Evolutionary conservation across 306 rosid species (phyloP).

Genomic region (Prunus mume): DNA sequence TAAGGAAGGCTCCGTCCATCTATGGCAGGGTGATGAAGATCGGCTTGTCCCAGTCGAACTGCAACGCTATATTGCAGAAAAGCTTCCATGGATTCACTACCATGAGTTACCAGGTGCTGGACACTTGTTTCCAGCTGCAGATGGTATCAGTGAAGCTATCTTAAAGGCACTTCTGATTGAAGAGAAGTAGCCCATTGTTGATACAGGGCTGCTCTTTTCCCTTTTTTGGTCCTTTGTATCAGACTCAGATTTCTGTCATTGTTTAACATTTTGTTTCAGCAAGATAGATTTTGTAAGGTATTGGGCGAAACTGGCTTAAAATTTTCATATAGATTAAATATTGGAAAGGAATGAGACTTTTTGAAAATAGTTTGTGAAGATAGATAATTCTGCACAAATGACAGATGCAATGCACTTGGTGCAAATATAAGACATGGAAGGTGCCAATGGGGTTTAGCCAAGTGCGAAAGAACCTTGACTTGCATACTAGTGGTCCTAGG

Average conservation of each 20-base stretch:
- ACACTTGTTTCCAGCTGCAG: constrained; percentile 38
- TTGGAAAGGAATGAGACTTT: neutral
- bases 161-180: constrained; percentile 31
- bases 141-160: constrained; percentile 33
- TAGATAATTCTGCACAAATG: neutral
- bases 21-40: constrained; percentile 78
- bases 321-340: neutral
- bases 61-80: constrained; percentile 43
- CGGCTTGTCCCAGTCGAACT: constrained; percentile 31
- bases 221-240: too few species aligned
- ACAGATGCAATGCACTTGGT: neutral
- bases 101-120: constrained; percentile 70
- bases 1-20: constrained; percentile 43
- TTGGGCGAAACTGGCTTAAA: neutral
- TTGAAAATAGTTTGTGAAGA: neutral
- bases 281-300: neutral
- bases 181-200: constrained; percentile 13
- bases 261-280: neutral
- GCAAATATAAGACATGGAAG: neutral
- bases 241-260: neutral
- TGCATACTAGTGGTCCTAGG: too few species aligned
- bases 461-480: too few species aligned
- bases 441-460: neutral
- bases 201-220: neutral
- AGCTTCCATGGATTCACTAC: constrained; percentile 67